Base-by-base conservation (phyloP, 805 yeast species). In the Yarrowia deformans region DNA sequence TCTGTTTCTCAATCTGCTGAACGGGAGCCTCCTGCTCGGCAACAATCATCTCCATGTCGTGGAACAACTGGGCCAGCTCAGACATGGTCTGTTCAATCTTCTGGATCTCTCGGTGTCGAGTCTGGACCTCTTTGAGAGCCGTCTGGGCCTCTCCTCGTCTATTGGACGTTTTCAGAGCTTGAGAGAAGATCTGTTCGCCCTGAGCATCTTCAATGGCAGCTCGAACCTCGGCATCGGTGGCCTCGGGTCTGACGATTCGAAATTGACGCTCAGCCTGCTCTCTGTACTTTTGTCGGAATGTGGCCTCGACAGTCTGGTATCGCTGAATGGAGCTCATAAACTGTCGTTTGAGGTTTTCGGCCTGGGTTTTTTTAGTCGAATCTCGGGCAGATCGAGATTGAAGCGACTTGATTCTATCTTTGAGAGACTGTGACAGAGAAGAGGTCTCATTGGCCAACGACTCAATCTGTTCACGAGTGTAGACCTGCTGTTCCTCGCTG, bases 141-240 rank as follows among this genome's bases (percentile, higher is more conserved):
- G 48, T 45, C 14, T 45, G 48, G 14, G 48, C 48, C 10, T 45
- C 48, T 45, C 48, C 48, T 45, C 29, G 23, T 45, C 48, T 29
- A 7, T 45, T 45, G 29, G 48, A 45, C 8, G 48, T 45, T 29
- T 10, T 10, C 8, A 45, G 29, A 19, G 48, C 48, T 13, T 45
- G 48, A 7, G 48, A 45, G 8, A 45, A 45, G 48, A 45, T 45
- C 19, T 45, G 48, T 10, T 45, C 48, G 14, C 48, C 48, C 29
- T 45, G 48, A 18, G 16, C 48, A 18, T 45, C 48, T 5, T 45
- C 48, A 45, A 45, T 45, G 14, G 48, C 48, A 18, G 48, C 48
- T 29, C 19, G 18, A 0, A 45, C 29, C 10, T 45, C 48, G 13
- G 48, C 48, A 7, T 45, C 48, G 14, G 48, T 45, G 8, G 48